Conservation (phyloP, 352 stramenopile genomes). For the Elongisporangium anandrum region DNA sequence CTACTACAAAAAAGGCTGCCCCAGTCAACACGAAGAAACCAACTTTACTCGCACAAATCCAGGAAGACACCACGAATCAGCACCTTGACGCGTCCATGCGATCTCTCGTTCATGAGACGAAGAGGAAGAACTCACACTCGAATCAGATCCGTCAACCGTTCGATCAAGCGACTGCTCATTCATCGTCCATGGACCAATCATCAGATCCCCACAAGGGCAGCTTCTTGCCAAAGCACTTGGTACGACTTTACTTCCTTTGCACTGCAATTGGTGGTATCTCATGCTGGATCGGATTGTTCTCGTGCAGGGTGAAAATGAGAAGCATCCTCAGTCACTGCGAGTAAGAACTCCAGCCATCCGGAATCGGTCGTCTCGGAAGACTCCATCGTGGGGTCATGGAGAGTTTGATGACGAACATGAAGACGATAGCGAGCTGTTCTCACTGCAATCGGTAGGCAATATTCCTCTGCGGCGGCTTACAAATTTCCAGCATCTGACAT, state of each 20-base stretch:
- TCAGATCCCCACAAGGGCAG: background rate
- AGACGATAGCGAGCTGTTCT: constrained; percentile 16
- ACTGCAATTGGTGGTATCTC: background rate
- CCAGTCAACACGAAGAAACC: background rate
- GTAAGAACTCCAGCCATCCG: constrained; percentile 31
- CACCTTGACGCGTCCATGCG: background rate
- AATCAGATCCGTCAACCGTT: constrained; percentile 5
- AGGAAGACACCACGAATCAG: constrained; percentile 8
- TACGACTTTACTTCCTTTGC: constrained; percentile 10
- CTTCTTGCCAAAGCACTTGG: constrained; percentile 18
- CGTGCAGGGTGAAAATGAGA: constrained; percentile 18
- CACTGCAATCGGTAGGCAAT: constrained; percentile 23
- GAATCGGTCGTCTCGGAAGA: constrained; percentile 20
- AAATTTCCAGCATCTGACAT: background rate
- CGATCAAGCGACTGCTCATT: background rate
- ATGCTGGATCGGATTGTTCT: background rate
- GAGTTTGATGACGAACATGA: constrained; percentile 6
- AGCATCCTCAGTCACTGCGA: constrained; percentile 23
- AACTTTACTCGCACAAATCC: constrained; percentile 1
- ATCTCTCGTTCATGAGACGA: background rate
- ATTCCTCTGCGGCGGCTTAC: too few relatives aligned
- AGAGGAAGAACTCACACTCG: constrained; percentile 4
- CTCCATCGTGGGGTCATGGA: constrained; percentile 1
- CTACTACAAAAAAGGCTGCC: background rate
- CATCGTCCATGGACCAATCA: background rate